phyloP scores from a whole-genome alignment of 306 rosid genomes.

The Glycyrrhiza uralensis region DNA sequence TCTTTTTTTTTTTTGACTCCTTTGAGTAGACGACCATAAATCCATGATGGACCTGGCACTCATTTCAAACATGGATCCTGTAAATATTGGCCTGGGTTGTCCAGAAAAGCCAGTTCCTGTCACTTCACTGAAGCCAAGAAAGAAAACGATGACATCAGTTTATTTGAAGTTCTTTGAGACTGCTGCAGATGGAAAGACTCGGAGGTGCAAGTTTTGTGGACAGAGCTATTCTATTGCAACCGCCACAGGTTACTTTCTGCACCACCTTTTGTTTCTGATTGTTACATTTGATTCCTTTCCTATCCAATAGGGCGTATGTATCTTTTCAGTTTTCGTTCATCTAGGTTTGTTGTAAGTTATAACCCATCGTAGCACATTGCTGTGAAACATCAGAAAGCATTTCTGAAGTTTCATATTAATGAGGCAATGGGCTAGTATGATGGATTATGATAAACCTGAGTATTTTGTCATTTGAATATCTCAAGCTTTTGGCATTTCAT shows the following conservation, averaged over 20 bases:
- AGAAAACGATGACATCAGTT: slow-evolving; percentile 97
- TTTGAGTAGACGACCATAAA: slow-evolving; percentile 68
- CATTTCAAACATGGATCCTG: slow-evolving; percentile 59
- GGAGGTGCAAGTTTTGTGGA: slow-evolving; percentile 95
- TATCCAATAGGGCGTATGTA: background rate
- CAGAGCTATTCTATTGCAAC: slow-evolving; percentile 91
- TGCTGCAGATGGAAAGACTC: slow-evolving; percentile 76
- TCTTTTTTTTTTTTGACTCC: background rate
- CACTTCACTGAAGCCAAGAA: slow-evolving; percentile 64
- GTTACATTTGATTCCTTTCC: slow-evolving; percentile 4
- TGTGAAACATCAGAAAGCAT: background rate
- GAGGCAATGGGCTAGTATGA: background rate
- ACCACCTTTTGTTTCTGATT: background rate
- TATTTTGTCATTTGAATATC: background rate
- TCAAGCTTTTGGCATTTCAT: slow-evolving; percentile 4
- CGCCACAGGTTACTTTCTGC: slow-evolving; percentile 68
- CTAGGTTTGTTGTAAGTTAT: no score
- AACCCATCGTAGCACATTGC: background rate
- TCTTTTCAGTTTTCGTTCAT: background rate
- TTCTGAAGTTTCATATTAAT: background rate
- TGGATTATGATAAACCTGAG: background rate
- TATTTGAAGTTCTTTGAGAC: slow-evolving; percentile 93
- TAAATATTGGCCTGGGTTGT: slow-evolving; percentile 58
- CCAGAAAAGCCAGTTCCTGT: slow-evolving; percentile 62
- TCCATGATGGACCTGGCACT: slow-evolving; percentile 68